phyloP scores from a whole-genome alignment of 164 flowering plant genomes.

The Umbilicus rupestris region DNA sequence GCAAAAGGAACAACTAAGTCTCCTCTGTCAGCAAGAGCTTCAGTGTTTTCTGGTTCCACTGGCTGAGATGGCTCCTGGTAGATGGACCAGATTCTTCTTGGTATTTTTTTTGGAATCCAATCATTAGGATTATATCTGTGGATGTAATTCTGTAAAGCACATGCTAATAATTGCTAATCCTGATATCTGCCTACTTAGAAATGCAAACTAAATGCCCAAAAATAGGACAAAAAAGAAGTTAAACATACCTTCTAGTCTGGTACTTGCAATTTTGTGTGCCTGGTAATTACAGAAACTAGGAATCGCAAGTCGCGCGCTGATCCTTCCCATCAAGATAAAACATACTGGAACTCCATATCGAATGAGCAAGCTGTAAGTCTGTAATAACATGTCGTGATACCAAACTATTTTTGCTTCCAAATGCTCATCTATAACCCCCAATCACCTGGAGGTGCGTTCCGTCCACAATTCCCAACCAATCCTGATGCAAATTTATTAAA shows the following conservation, averaged over 20 bases:
- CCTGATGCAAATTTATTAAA: slow-evolving; percentile 24
- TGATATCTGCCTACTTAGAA: background rate
- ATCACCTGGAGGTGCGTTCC: slow-evolving; percentile 67
- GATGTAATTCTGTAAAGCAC: slow-evolving; percentile 54
- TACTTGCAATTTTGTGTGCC: slow-evolving; percentile 38
- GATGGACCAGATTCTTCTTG: slow-evolving; percentile 20
- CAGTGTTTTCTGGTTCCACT: slow-evolving; percentile 24
- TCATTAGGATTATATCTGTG: slow-evolving; percentile 42
- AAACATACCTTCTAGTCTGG: slow-evolving; percentile 45
- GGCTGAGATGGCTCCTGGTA: background rate
- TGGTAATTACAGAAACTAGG: slow-evolving; percentile 40
- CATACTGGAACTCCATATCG: slow-evolving; percentile 51
- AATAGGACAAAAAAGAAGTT: background rate
- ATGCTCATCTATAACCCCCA: slow-evolving; percentile 67
- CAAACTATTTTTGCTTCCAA: slow-evolving; percentile 52
- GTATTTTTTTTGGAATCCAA: slow-evolving; percentile 31
- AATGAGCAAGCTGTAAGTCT: slow-evolving; percentile 59
- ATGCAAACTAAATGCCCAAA: no score
- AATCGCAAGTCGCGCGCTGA: slow-evolving; percentile 49
- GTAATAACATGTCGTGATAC: slow-evolving; percentile 54
- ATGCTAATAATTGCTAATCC: slow-evolving; percentile 25
- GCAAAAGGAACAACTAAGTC: slow-evolving; percentile 20
- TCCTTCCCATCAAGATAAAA: slow-evolving; percentile 75
- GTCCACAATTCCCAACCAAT: slow-evolving; percentile 77
- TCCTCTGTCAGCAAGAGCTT: slow-evolving; percentile 15